phyloP scores from a whole-genome alignment of 2,329 filamentous ascomycete species.

The Chrysosporium queenslandicum region DNA sequence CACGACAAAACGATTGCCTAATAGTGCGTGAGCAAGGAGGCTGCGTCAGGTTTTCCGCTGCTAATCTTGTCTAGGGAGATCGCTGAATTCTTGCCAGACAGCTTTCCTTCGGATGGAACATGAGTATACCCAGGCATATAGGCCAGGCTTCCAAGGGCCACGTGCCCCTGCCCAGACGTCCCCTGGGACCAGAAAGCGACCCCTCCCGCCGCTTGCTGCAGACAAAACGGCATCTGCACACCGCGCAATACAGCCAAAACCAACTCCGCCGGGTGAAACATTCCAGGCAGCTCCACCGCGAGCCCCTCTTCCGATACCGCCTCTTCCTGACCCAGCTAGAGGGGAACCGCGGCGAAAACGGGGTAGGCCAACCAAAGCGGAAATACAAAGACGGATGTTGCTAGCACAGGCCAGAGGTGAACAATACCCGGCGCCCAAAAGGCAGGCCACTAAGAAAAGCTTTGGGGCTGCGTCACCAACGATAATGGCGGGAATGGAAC shows the following conservation, averaged over 20 bases:
- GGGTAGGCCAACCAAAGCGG: constrained; percentile 36
- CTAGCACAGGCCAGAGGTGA: constrained; percentile 33
- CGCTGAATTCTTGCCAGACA: constrained; percentile 31
- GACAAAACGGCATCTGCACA: constrained; percentile 22
- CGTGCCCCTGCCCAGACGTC: constrained; percentile 15
- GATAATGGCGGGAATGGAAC: background rate
- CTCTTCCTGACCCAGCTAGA: constrained; percentile 23
- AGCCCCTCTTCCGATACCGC: constrained; percentile 28
- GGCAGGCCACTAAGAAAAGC: constrained; percentile 4
- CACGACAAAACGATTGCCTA: background rate
- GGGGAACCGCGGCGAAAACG: constrained; percentile 34
- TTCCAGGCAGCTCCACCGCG: constrained; percentile 28
- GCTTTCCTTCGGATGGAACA: constrained; percentile 30
- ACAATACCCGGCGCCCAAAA: constrained; percentile 28
- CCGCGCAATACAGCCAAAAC: constrained; percentile 35
- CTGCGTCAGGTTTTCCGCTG: background rate
- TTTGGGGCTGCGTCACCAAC: constrained; percentile 3
- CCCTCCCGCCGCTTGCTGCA: constrained; percentile 24
- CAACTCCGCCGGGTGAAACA: constrained; percentile 26
- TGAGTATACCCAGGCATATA: constrained; percentile 20
- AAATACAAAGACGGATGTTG: constrained; percentile 32
- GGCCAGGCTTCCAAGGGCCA: constrained; percentile 18
- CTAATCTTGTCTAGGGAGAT: constrained; percentile 25
- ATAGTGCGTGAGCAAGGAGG: background rate
- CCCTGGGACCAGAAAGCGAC: constrained; percentile 20